Conservation (phyloP, 1,139 yeast species). For the Blastobotrys capitulatus region DNA sequence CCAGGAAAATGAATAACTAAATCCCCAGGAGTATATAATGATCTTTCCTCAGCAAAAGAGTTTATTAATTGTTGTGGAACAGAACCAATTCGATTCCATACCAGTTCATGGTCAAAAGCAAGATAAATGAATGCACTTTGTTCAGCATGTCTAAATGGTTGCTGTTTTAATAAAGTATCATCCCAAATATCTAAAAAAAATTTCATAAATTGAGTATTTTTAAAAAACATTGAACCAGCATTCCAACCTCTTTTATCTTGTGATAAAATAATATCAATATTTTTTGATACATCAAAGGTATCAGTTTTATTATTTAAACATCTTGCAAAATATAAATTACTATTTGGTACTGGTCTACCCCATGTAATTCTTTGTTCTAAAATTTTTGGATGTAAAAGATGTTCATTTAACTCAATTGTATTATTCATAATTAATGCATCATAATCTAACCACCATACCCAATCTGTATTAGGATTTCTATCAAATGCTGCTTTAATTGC, state of each 20-base stretch:
- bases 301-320: too few relatives aligned
- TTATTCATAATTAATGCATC: slow-evolving; percentile 32
- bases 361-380: slow-evolving; percentile 17
- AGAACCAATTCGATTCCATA: slow-evolving; percentile 1
- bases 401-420: slow-evolving; percentile 26
- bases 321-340: too few relatives aligned
- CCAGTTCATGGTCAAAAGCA: background rate
- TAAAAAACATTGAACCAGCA: slow-evolving; percentile 34
- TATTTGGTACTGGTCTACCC: slow-evolving; percentile 20
- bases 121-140: slow-evolving; percentile 3
- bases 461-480: slow-evolving; percentile 29
- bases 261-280: slow-evolving; percentile 23
- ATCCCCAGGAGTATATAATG: slow-evolving; percentile 5
- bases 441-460: slow-evolving; percentile 35
- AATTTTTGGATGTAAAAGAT: slow-evolving; percentile 25
- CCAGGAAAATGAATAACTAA: slow-evolving; percentile 10
- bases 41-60: background rate
- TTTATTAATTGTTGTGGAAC: slow-evolving; percentile 4
- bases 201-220: slow-evolving; percentile 27
- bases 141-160: slow-evolving; percentile 1
- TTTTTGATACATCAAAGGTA: too few relatives aligned
- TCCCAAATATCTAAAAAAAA: slow-evolving; percentile 15
- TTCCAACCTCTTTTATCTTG: slow-evolving; percentile 31
- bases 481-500: slow-evolving; percentile 30
- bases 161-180: slow-evolving; percentile 5